These are phyloP conservation scores for Globisporangium acanthophoron DNA, from an alignment of 352 stramenopile species.

Conservation along the genomic window DNA sequence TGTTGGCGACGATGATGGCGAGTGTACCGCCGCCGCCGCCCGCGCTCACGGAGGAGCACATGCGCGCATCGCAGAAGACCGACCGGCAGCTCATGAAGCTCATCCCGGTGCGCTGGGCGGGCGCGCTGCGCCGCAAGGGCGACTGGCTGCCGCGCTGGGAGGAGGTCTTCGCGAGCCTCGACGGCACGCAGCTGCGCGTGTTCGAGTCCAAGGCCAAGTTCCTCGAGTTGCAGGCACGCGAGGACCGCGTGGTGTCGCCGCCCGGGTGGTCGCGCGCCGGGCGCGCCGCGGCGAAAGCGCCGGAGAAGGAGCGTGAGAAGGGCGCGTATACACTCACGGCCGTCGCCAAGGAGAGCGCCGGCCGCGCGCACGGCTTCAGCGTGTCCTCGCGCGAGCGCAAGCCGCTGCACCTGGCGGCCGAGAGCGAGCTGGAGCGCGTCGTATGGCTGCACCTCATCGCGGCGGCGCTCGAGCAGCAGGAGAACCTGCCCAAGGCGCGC, in stretches of 20 bases:
- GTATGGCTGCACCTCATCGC: conserved; percentile 70
- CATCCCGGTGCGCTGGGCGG: conserved; percentile 66
- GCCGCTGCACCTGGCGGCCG: conserved; percentile 46
- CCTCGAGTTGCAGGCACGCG: conserved; percentile 29
- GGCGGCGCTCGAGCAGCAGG: conserved; percentile 53
- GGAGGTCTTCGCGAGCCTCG: conserved; percentile 57
- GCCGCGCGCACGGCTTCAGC: conserved; percentile 48
- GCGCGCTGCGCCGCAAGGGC: conserved; percentile 55
- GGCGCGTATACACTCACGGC: conserved; percentile 40
- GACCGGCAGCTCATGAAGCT: conserved; percentile 46
- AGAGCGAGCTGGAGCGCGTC: conserved; percentile 71
- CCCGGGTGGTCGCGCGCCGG: conserved; percentile 5
- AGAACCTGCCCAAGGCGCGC: conserved; percentile 31
- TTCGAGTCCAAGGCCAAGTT: conserved; percentile 66
- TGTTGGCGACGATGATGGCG: not conserved
- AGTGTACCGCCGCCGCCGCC: not conserved
- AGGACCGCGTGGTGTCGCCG: conserved; percentile 22
- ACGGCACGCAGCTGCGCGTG: conserved; percentile 51
- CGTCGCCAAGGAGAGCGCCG: conserved; percentile 53
- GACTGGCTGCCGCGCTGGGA: conserved; percentile 82
- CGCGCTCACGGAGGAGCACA: conserved; percentile 27
- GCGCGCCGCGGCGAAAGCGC: conserved; percentile 2
- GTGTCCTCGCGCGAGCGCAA: conserved; percentile 58
- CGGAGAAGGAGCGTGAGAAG: conserved; percentile 38
- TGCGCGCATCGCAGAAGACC: conserved; percentile 20